These are phyloP conservation scores for Karstenula rhodostoma DNA, from an alignment of 2,329 filamentous ascomycete species.

Conservation along the genomic window DNA sequence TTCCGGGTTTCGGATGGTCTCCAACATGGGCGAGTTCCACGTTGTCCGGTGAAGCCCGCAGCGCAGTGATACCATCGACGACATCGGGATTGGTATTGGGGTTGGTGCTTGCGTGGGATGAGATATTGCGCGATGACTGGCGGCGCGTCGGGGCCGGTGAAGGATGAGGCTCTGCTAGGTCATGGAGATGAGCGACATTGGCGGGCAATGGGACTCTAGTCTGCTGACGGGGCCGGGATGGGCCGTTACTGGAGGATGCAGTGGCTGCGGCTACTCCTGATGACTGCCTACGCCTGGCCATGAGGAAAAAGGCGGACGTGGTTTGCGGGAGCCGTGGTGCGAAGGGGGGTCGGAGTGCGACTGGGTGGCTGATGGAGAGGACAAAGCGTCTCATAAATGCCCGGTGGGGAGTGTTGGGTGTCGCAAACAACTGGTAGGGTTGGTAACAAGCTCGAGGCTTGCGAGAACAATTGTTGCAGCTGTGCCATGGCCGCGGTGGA, in stretches of 20 bases:
- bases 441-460: background rate
- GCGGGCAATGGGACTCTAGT: constrained; percentile 18
- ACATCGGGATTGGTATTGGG: constrained; percentile 51
- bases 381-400: constrained; percentile 42
- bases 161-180: constrained; percentile 35
- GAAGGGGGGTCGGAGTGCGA: constrained; percentile 29
- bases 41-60: constrained; percentile 55
- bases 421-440: constrained; percentile 10
- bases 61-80: constrained; percentile 52
- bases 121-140: constrained; percentile 34
- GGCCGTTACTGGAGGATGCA: constrained; percentile 16
- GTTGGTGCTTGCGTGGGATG: constrained; percentile 33
- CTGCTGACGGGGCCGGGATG: constrained; percentile 10
- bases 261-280: constrained; percentile 29
- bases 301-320: constrained; percentile 21
- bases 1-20: constrained; percentile 17
- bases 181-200: constrained; percentile 22
- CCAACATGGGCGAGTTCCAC: constrained; percentile 26
- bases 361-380: constrained; percentile 22
- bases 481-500: constrained; percentile 9
- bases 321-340: constrained; percentile 20
- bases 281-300: constrained; percentile 42
- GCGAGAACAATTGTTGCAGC: background rate
- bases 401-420: constrained; percentile 16
- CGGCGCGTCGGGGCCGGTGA: constrained; percentile 34